A percentile compares a stretch with the other conserved stretches of the same genome.
Evolutionary conservation across 129 eudicot genomes (phyloP).

Genomic region (Escallonia rubra): DNA sequence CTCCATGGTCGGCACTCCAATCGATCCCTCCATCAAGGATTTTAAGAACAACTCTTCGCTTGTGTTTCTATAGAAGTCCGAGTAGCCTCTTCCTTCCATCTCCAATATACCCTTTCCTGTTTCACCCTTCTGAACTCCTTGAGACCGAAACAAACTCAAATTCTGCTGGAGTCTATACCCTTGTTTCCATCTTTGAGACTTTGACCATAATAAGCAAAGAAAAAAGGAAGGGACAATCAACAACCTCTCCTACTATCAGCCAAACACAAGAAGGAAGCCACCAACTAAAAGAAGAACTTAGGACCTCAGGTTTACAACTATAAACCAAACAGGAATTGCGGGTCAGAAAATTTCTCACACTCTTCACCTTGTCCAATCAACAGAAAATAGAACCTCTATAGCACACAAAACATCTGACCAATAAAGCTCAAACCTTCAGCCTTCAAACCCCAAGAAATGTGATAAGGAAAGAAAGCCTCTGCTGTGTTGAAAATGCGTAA

Average conservation of each 20-base stretch:
- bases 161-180: conserved; percentile 19
- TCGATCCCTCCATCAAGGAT: conserved; percentile 60
- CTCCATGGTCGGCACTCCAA: conserved; percentile 55
- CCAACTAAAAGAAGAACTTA: background rate
- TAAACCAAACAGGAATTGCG: conserved; percentile 4
- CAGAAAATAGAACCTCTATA: background rate
- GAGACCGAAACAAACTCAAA: conserved; percentile 23
- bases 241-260: background rate
- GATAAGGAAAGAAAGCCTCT: conserved; percentile 5
- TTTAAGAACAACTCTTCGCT: conserved; percentile 68
- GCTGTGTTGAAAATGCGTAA: conserved; percentile 14
- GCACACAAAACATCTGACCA: conserved; percentile 5
- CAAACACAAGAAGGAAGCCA: background rate
- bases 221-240: background rate
- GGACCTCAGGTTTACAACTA: background rate
- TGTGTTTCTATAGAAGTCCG: conserved; percentile 58
- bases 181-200: conserved; percentile 29
- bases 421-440: conserved; percentile 18
- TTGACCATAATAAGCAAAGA: conserved; percentile 23
- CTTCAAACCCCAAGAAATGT: conserved; percentile 23
- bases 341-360: background rate
- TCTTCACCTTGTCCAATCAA: conserved; percentile 5
- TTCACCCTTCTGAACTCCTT: conserved; percentile 32
- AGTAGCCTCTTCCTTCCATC: conserved; percentile 65
- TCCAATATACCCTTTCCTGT: conserved; percentile 29